Base-by-base conservation (phyloP, 2,329 filamentous ascomycete genomes). In the Fusarium praegraminearum region DNA sequence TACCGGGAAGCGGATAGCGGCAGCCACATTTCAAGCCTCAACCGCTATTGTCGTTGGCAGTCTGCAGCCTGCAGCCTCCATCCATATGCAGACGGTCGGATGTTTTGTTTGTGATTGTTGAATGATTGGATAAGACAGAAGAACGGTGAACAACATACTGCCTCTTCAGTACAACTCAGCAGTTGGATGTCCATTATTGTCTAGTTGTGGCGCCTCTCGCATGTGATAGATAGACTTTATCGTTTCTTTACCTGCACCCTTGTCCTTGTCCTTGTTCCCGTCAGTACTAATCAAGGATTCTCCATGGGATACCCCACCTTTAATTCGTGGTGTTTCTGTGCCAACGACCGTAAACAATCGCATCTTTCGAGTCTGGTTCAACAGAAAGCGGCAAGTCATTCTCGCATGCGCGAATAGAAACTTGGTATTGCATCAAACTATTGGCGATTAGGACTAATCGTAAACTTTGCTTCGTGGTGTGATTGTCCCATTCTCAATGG, bases 321-420 rank as follows among this genome's bases (percentile, higher is more conserved):
- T 11, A 38, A 28, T 32, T 22, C 24, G 33, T 9, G n/a, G 15
- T 24, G 58, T 70, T 50, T 41, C 44, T 51, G 16, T 54, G 41
- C 58, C 67, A 70, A 70, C 67, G 18, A 24, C 24, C n/a, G 22
- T 65, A 63, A 70, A 71, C 67, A 70, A 61, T 53, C 57, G 52
- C 54, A 49, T 45, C 18, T 18, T 36, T 36, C 38, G 40, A 40
- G 33, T 51, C 44, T 20, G 28, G 33, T 50, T 53, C 56, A 61
- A 68, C 45, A 32, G 57, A 70, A 70, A 63, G 44, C 67, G 58
- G 67, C 67, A 68, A 52, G 40, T 52, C 51, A 51, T 46, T 43
- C n/a, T 38, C 26, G 32, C 45, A 53, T 28, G 46, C 57, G 32
- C 62, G 66, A 69, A 70, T 70, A 33, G 58, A 40, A 50, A 38